Percentiles rank a stretch among this genome's conserved stretches.
phyloP scores from a whole-genome alignment of 1,284 basidiomycete species.

The Termitomyces sp. region DNA sequence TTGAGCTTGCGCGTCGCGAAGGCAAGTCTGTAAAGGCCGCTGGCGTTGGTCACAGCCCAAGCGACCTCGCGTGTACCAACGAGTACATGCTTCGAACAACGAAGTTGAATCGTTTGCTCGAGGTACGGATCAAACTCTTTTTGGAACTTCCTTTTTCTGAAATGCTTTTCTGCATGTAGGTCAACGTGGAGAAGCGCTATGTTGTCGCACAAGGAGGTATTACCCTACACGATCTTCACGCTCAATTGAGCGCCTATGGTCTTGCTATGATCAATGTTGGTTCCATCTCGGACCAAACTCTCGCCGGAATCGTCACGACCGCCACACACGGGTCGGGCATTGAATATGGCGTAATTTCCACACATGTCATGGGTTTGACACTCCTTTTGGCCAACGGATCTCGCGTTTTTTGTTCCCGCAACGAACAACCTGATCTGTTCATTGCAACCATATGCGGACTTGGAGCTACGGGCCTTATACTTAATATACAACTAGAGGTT shows the following conservation, averaged over 20 bases:
- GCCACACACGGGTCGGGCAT: slow-evolving; percentile 93
- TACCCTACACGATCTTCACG: slow-evolving; percentile 69
- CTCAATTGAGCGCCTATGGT: slow-evolving; percentile 58
- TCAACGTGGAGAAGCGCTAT: slow-evolving; percentile 66
- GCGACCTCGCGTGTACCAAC: slow-evolving; percentile 84
- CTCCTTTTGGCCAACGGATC: slow-evolving; percentile 73
- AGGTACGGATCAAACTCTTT: slow-evolving; percentile 52
- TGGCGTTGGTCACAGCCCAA: slow-evolving; percentile 90
- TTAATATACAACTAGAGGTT: slow-evolving; percentile 74
- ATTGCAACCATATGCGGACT: slow-evolving; percentile 90
- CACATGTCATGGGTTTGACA: slow-evolving; percentile 72
- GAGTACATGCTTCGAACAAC: slow-evolving; percentile 81
- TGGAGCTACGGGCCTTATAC: slow-evolving; percentile 89
- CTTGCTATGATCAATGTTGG: slow-evolving; percentile 92
- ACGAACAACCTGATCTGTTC: slow-evolving; percentile 75
- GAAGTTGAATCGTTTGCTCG: slow-evolving; percentile 62
- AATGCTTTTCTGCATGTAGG: slow-evolving; percentile 36
- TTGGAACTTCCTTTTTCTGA: slow-evolving; percentile 9
- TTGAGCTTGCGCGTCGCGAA: slow-evolving; percentile 82
- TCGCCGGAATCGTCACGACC: slow-evolving; percentile 92
- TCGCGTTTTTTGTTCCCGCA: slow-evolving; percentile 63
- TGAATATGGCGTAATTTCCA: slow-evolving; percentile 78
- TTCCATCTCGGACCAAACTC: slow-evolving; percentile 94
- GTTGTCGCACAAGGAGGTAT: slow-evolving; percentile 79
- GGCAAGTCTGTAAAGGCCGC: slow-evolving; percentile 73